phyloP scores from a whole-genome alignment of 768 basidiomycete species.

The Kwoniella sp. region DNA sequence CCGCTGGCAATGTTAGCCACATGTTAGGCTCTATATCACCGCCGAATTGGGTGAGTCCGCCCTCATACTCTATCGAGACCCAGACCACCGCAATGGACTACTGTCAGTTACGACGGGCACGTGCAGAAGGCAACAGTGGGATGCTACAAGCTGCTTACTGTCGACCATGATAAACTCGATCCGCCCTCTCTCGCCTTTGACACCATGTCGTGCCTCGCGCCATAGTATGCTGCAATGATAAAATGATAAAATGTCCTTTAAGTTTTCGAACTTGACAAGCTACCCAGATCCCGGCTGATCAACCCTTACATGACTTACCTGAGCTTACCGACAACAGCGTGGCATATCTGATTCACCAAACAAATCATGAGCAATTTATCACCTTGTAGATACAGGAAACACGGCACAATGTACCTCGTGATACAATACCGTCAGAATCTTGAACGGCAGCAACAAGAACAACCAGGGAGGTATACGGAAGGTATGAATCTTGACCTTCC shows the following conservation, averaged over 20 bases:
- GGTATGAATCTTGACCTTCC: background rate
- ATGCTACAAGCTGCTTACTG: conserved; percentile 14
- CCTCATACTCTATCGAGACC: conserved; percentile 30
- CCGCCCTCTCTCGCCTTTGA: conserved; percentile 22
- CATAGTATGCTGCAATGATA: conserved; percentile 10
- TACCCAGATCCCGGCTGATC: too few relatives aligned
- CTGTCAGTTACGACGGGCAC: too few relatives aligned
- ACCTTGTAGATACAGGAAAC: too few relatives aligned
- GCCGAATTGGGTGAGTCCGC: conserved; percentile 38
- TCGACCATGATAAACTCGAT: conserved; percentile 40
- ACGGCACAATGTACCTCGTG: too few relatives aligned
- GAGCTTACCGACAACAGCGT: conserved; percentile 39
- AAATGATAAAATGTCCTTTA: too few relatives aligned
- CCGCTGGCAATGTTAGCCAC: conserved; percentile 36
- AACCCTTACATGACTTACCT: too few relatives aligned
- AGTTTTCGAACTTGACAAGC: too few relatives aligned
- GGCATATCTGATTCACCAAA: conserved; percentile 24
- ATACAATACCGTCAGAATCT: conserved; percentile 43
- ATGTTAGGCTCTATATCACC: conserved; percentile 18
- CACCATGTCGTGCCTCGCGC: background rate
- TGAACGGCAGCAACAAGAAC: conserved; percentile 37
- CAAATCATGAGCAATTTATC: too few relatives aligned
- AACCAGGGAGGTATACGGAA: background rate
- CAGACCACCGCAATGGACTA: too few relatives aligned
- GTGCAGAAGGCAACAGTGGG: background rate